Conservation (phyloP, 75 land plant species). For the Picea sitchensis region DNA sequence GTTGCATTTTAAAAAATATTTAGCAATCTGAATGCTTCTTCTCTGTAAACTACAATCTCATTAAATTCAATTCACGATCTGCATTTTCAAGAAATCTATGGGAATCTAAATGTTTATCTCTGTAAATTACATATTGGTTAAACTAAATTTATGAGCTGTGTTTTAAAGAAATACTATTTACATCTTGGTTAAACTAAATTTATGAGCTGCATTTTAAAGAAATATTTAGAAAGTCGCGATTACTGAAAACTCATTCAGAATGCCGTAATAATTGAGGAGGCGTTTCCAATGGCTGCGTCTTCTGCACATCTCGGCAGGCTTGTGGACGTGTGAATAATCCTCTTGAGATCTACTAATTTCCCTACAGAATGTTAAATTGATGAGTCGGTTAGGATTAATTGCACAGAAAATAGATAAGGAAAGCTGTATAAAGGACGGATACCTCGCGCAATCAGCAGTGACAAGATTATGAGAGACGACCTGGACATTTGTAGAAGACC, state of each 20-base stretch:
- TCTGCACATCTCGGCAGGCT: not conserved
- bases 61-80: too few species aligned
- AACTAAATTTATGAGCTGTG: too few species aligned
- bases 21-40: too few species aligned
- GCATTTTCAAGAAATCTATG: too few species aligned
- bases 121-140: not conserved
- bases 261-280: not conserved
- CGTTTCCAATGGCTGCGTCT: not conserved
- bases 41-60: too few species aligned
- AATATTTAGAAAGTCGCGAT: not conserved
- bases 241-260: not conserved
- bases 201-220: not conserved
- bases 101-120: too few species aligned
- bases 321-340: not conserved
- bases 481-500: not conserved
- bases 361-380: not conserved
- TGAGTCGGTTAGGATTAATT: not conserved
- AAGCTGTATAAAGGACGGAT: not conserved
- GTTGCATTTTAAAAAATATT: too few species aligned
- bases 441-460: too few species aligned
- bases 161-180: not conserved
- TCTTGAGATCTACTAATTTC: not conserved
- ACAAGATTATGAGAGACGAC: not conserved
- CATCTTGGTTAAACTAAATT: not conserved
- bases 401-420: not conserved